These are phyloP conservation scores for Fusarium incarnatum DNA, from an alignment of 2,329 filamentous ascomycete genomes.

Conservation along the genomic window DNA sequence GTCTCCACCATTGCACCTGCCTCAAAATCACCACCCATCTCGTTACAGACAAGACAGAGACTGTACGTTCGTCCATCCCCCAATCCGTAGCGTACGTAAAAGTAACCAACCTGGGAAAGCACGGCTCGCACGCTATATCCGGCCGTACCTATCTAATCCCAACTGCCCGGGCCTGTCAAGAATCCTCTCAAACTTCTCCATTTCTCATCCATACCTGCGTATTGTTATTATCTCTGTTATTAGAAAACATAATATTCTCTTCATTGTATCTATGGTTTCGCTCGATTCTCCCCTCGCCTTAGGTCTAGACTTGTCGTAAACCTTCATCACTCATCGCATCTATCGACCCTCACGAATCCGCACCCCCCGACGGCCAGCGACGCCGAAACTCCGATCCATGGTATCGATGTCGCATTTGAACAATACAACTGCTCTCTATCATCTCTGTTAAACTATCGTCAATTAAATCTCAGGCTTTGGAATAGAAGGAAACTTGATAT, in stretches of 20 bases:
- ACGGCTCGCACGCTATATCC: constrained; percentile 38
- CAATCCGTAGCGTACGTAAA: constrained; percentile 18
- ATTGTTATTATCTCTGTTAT: constrained; percentile 18
- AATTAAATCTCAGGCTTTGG: constrained; percentile 1
- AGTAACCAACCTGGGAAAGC: constrained; percentile 28
- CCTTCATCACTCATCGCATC: constrained; percentile 19
- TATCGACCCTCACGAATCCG: constrained; percentile 14
- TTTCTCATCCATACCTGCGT: constrained; percentile 16
- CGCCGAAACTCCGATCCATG: constrained; percentile 26
- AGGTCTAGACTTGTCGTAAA: constrained; percentile 1
- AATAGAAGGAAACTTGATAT: constrained; percentile 1
- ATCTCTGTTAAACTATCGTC: constrained; percentile 17
- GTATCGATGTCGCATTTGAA: constrained; percentile 30
- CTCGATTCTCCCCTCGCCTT: constrained; percentile 5
- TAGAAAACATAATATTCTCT: constrained; percentile 17
- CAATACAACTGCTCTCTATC: constrained; percentile 5
- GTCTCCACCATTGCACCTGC: constrained; percentile 38
- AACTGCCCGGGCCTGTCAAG: constrained; percentile 24
- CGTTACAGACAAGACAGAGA: neutral
- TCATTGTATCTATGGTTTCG: constrained; percentile 7
- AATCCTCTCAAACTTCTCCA: constrained; percentile 41
- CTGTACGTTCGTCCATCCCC: constrained; percentile 19
- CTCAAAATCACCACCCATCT: constrained; percentile 37
- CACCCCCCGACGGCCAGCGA: constrained; percentile 27
- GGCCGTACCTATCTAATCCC: constrained; percentile 34